Evolutionary conservation across 2,329 filamentous ascomycete species (phyloP).

Genomic region (Decorospora gaudefroyi): DNA sequence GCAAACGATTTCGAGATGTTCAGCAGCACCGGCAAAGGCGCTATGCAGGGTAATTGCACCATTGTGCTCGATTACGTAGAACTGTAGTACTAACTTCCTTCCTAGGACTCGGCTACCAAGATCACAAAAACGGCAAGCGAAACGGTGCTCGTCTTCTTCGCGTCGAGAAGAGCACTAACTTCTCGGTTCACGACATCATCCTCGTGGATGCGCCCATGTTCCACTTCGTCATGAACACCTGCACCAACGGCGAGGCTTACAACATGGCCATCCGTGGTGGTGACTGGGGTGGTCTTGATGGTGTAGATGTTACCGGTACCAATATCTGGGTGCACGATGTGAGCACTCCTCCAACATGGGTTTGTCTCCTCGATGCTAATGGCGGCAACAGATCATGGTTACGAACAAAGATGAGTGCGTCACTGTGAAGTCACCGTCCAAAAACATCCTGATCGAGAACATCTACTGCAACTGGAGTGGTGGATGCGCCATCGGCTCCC

Average conservation of each 20-base stretch:
- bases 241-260: conserved; percentile 59
- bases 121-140: conserved; percentile 51
- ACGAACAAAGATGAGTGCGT: conserved; percentile 67
- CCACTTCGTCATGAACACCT: conserved; percentile 58
- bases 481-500: conserved; percentile 62
- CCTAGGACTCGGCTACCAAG: conserved; percentile 54
- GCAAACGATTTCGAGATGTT: conserved; percentile 60
- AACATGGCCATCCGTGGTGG: conserved; percentile 61
- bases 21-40: conserved; percentile 57
- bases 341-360: neutral
- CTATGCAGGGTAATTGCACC: conserved; percentile 51
- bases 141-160: conserved; percentile 54
- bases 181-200: conserved; percentile 56
- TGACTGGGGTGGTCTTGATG: conserved; percentile 59
- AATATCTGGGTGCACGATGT: conserved; percentile 64
- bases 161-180: conserved; percentile 53
- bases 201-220: conserved; percentile 57
- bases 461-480: conserved; percentile 67
- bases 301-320: conserved; percentile 59
- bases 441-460: conserved; percentile 62
- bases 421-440: conserved; percentile 56
- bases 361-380: conserved; percentile 1
- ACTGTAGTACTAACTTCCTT: neutral
- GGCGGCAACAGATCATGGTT: conserved; percentile 52
- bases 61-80: neutral